Evolutionary conservation across 768 basidiomycete species (phyloP).

Genomic region (Russula vinacea): DNA sequence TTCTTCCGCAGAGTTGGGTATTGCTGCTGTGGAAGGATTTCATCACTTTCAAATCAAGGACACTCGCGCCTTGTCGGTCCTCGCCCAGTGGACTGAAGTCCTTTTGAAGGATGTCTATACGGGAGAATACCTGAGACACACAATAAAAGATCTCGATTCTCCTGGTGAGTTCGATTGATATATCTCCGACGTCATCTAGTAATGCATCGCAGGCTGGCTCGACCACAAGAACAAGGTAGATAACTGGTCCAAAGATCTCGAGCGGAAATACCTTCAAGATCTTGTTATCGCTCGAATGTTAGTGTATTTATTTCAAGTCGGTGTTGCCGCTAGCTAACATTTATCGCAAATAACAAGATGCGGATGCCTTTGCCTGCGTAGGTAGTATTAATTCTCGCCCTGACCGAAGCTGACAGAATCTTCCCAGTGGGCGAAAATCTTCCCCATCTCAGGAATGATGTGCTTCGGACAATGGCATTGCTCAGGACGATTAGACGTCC

Average conservation of each 20-base stretch:
- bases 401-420: background rate
- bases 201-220: background rate
- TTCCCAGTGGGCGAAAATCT: slow-evolving; percentile 17
- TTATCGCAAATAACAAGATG: slow-evolving; percentile 6
- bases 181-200: background rate
- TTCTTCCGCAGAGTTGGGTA: slow-evolving; percentile 57
- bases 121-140: slow-evolving; percentile 13
- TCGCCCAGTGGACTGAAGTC: background rate
- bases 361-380: slow-evolving; percentile 20
- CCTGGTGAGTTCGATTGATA: background rate
- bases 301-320: background rate
- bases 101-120: slow-evolving; percentile 19
- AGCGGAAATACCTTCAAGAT: slow-evolving; percentile 9
- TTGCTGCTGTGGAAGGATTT: slow-evolving; percentile 29
- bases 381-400: background rate
- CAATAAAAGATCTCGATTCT: background rate
- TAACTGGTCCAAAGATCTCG: slow-evolving; percentile 6
- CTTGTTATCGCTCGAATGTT: slow-evolving; percentile 19
- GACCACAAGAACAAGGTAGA: slow-evolving; percentile 4
- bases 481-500: background rate
- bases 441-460: background rate
- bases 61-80: background rate
- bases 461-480: slow-evolving; percentile 3
- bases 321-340: background rate
- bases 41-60: background rate